Conservation (phyloP, 768 basidiomycete species). For the Sporobolomyces phaffii region DNA sequence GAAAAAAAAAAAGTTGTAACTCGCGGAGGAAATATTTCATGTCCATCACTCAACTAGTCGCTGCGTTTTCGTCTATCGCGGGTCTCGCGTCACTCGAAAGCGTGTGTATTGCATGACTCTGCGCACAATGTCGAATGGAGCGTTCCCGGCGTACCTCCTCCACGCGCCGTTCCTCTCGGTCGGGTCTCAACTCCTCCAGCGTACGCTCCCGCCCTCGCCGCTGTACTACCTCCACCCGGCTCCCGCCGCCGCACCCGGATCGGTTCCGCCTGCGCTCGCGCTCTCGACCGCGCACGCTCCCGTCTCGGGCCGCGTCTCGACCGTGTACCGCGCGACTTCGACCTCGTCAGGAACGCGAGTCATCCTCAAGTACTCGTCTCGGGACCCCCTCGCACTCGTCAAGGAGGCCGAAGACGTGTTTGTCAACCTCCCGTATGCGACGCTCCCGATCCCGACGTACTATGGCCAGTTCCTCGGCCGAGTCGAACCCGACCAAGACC, state of each 20-base stretch:
- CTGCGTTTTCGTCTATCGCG: too few relatives aligned
- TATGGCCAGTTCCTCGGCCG: constrained; percentile 22
- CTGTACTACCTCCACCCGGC: constrained; percentile 20
- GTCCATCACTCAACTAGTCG: too few relatives aligned
- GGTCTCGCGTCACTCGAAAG: too few relatives aligned
- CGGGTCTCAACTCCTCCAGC: constrained; percentile 12
- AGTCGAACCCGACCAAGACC: constrained; percentile 2
- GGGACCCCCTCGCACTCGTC: constrained; percentile 3
- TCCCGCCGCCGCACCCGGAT: not conserved
- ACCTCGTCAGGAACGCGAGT: not conserved
- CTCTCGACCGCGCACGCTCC: not conserved
- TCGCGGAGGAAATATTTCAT: too few relatives aligned
- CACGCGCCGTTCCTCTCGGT: constrained; percentile 29
- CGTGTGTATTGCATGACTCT: too few relatives aligned
- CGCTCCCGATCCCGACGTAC: constrained; percentile 25
- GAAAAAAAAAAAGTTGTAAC: not conserved
- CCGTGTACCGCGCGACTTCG: constrained; percentile 21
- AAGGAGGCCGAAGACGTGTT: constrained; percentile 26
- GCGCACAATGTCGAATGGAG: too few relatives aligned
- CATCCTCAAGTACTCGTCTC: constrained; percentile 21
- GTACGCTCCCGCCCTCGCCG: constrained; percentile 23
- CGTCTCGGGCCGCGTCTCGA: not conserved
- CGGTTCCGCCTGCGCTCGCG: not conserved
- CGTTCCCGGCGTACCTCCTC: constrained; percentile 23
- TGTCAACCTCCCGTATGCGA: constrained; percentile 19